Evolutionary conservation across 2,329 filamentous ascomycete species (phyloP).

Genomic region (Knufia petricola): DNA sequence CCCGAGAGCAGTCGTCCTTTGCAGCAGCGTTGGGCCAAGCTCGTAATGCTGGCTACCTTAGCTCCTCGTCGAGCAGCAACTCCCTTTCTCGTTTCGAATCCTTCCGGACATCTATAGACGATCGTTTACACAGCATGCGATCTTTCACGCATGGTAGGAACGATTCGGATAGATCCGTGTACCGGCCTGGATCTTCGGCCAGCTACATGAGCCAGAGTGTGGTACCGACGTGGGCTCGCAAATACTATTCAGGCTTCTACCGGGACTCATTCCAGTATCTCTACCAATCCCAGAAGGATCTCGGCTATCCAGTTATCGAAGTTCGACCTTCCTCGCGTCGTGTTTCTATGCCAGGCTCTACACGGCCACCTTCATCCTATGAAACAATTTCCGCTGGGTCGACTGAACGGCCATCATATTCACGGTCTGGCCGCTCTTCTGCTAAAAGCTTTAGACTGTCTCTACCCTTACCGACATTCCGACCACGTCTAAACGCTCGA

Average conservation of each 20-base stretch:
- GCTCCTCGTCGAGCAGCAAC: slow-evolving; percentile 12
- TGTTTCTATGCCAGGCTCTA: slow-evolving; percentile 2
- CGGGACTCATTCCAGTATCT: slow-evolving; percentile 20
- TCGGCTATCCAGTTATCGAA: slow-evolving; percentile 10
- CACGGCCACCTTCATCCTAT: slow-evolving; percentile 17
- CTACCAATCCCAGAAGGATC: slow-evolving; percentile 16
- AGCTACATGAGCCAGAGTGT: slow-evolving; percentile 32
- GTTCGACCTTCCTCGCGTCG: slow-evolving; percentile 12
- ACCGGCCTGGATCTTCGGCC: slow-evolving; percentile 31
- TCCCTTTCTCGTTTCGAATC: slow-evolving; percentile 20
- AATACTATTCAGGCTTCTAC: slow-evolving; percentile 50
- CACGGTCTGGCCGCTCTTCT: slow-evolving; percentile 13
- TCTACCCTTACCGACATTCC: slow-evolving; percentile 9
- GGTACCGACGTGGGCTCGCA: slow-evolving; percentile 42
- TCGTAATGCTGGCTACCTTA: slow-evolving; percentile 13
- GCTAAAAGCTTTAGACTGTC: slow-evolving; percentile 13
- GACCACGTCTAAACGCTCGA: slow-evolving; percentile 17
- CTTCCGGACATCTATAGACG: slow-evolving; percentile 19
- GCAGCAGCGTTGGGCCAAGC: slow-evolving; percentile 14
- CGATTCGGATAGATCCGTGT: slow-evolving; percentile 10
- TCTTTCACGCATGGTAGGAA: slow-evolving; percentile 22
- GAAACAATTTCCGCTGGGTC: slow-evolving; percentile 22
- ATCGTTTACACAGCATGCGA: slow-evolving; percentile 28
- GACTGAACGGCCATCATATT: slow-evolving; percentile 8
- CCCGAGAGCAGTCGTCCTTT: slow-evolving; percentile 14